Evolutionary conservation across 495 filamentous ascomycete species (phyloP).

Genomic region (Geoglossum glabrum): DNA sequence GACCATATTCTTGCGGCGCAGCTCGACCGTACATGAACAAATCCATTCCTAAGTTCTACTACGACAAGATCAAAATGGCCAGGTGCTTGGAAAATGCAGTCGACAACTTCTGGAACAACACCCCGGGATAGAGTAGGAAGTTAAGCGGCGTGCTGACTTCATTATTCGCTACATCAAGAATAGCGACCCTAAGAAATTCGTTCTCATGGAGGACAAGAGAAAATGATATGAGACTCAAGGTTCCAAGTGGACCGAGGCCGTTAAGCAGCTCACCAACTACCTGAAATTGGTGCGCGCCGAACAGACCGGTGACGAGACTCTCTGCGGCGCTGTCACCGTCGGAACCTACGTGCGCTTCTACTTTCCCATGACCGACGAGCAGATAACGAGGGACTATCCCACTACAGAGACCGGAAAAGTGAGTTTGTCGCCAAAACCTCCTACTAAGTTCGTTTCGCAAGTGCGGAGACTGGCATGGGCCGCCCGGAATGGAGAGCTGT

Average conservation of each 20-base stretch:
- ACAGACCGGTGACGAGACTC: background rate
- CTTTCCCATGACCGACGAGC: background rate
- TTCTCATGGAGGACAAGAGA: slow-evolving; percentile 7
- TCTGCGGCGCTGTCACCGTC: background rate
- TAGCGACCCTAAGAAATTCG: background rate
- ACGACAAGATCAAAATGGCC: background rate
- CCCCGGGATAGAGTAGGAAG: background rate
- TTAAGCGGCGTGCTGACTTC: background rate
- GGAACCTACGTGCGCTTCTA: background rate
- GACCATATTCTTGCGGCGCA: too few relatives aligned
- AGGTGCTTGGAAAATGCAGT: background rate
- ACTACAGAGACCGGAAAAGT: background rate
- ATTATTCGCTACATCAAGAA: background rate
- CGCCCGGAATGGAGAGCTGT: too few relatives aligned
- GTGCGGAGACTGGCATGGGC: too few relatives aligned
- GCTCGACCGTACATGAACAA: background rate
- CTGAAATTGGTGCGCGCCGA: background rate
- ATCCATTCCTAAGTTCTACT: background rate
- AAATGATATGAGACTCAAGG: background rate
- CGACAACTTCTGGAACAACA: background rate
- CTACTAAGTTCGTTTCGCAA: background rate
- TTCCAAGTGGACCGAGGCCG: background rate
- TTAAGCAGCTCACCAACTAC: background rate
- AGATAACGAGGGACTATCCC: background rate
- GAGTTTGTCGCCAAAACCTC: background rate